Evolutionary conservation across 352 stramenopile species (phyloP).

Genomic region (Phytophthora niederhauseri): DNA sequence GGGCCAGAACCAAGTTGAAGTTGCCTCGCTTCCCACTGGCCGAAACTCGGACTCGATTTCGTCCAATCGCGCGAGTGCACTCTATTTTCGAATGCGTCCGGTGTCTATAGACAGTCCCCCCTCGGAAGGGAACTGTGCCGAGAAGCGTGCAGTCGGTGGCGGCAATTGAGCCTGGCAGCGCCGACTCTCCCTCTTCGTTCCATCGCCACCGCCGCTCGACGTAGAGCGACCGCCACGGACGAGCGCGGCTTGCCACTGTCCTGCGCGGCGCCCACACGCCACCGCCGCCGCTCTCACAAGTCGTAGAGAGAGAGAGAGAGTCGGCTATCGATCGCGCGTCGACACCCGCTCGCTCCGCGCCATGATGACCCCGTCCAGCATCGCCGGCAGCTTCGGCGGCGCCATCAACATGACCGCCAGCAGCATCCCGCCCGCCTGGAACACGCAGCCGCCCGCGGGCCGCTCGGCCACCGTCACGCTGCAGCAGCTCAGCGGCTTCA

Average conservation of each 20-base stretch:
- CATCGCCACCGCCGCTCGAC: conserved; percentile 8
- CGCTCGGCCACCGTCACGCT: conserved; percentile 57
- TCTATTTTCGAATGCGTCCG: conserved; percentile 14
- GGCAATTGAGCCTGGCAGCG: background rate
- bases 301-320: background rate
- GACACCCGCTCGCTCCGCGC: background rate
- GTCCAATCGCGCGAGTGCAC: conserved; percentile 22
- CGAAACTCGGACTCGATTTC: conserved; percentile 9
- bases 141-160: conserved; percentile 24
- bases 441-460: conserved; percentile 19
- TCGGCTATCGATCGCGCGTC: background rate
- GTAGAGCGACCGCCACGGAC: background rate
- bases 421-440: conserved; percentile 35
- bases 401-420: conserved; percentile 41
- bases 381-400: conserved; percentile 44
- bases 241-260: conserved; percentile 6
- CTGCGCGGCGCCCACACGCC: conserved; percentile 2
- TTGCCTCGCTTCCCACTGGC: conserved; percentile 10
- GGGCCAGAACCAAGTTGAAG: conserved; percentile 28
- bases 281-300: conserved; percentile 1
- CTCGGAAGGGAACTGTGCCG: background rate
- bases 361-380: conserved; percentile 52
- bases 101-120: conserved; percentile 10
- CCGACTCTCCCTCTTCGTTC: conserved; percentile 3
- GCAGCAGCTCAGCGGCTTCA: conserved; percentile 77